These are phyloP conservation scores for Gyrodon lividus DNA, from an alignment of 768 basidiomycete species.

Conservation along the genomic window DNA sequence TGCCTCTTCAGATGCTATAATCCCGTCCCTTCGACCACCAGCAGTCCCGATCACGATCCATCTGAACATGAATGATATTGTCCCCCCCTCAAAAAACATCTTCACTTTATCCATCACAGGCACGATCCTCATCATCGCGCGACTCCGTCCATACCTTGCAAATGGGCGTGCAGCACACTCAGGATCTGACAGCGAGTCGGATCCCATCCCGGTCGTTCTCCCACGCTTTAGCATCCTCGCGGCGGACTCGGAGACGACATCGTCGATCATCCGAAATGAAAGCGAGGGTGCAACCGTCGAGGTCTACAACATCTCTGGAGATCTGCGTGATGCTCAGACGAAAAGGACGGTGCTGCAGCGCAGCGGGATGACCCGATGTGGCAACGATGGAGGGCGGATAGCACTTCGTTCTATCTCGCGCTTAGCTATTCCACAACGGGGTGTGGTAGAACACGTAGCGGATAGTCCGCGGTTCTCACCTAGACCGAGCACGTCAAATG, in stretches of 20 bases:
- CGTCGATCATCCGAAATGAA: slow-evolving; percentile 61
- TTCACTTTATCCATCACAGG: slow-evolving; percentile 70
- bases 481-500: slow-evolving; percentile 20
- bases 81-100: slow-evolving; percentile 58
- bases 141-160: slow-evolving; percentile 27
- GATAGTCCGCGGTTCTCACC: slow-evolving; percentile 22
- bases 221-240: slow-evolving; percentile 71
- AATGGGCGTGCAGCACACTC: slow-evolving; percentile 19
- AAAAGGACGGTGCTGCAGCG: slow-evolving; percentile 63
- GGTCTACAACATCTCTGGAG: slow-evolving; percentile 58
- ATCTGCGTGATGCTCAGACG: slow-evolving; percentile 57
- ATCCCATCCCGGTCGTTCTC: slow-evolving; percentile 53
- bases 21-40: slow-evolving; percentile 40
- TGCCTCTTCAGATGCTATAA: slow-evolving; percentile 34
- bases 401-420: slow-evolving; percentile 43
- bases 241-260: slow-evolving; percentile 59
- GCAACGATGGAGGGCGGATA: slow-evolving; percentile 60
- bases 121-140: slow-evolving; percentile 58
- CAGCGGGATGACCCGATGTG: slow-evolving; percentile 58
- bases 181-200: slow-evolving; percentile 28
- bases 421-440: slow-evolving; percentile 18
- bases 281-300: slow-evolving; percentile 53
- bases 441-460: slow-evolving; percentile 15
- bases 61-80: slow-evolving; percentile 76
- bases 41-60: slow-evolving; percentile 68